Evolutionary conservation across 768 basidiomycete species (phyloP).

Genomic region (Sutorius australiensis): DNA sequence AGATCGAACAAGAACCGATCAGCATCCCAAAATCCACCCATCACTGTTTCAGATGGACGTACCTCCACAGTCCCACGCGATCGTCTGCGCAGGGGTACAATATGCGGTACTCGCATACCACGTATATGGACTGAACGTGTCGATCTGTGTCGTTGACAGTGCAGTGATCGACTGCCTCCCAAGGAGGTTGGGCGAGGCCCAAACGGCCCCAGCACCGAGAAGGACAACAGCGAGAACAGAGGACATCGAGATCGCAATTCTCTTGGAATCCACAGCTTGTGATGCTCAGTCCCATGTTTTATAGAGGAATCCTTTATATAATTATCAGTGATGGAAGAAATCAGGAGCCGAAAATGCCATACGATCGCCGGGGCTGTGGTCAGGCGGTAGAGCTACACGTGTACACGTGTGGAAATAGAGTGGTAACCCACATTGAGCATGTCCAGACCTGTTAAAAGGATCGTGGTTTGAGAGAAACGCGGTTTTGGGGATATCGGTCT

Average conservation of each 20-base stretch:
- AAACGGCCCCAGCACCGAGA: conserved; percentile 11
- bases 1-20: not conserved
- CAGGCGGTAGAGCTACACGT: not conserved
- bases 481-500: not conserved
- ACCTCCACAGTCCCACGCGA: conserved; percentile 57
- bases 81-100: conserved; percentile 41
- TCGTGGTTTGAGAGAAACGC: not conserved
- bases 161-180: conserved; percentile 38
- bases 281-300: not conserved
- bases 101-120: conserved; percentile 50
- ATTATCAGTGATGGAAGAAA: conserved; percentile 2
- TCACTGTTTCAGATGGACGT: conserved; percentile 12
- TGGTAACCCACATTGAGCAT: not conserved
- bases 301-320: conserved; percentile 4
- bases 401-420: not conserved
- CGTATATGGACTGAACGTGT: conserved; percentile 45
- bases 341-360: conserved; percentile 1
- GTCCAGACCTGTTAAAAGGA: not conserved
- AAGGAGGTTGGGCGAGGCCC: conserved; percentile 24
- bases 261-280: not conserved
- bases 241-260: conserved; percentile 10
- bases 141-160: conserved; percentile 39
- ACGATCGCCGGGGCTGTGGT: not conserved
- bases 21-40: not conserved
- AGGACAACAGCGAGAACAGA: conserved; percentile 13